Evolutionary conservation across 2,329 filamentous ascomycete species (phyloP).

Genomic region (Fusarium sp.): DNA sequence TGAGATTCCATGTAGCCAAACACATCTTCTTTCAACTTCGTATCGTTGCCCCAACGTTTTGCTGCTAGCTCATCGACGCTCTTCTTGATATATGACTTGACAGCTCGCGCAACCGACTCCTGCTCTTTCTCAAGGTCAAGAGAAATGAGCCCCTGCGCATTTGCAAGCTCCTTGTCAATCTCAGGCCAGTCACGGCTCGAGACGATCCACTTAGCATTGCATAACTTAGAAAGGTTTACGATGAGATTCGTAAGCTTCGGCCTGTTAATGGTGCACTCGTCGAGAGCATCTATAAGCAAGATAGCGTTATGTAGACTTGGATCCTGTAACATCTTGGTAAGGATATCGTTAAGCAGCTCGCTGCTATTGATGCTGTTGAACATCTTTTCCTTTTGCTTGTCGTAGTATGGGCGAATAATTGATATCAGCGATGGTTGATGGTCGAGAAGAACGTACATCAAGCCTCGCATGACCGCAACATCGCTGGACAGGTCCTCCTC

Average conservation of each 20-base stretch:
- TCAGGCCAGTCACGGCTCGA: not conserved
- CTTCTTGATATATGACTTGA: not conserved
- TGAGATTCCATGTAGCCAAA: rapidly evolving
- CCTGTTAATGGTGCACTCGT: rapidly evolving
- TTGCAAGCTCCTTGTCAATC: rapidly evolving
- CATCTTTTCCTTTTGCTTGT: rapidly evolving
- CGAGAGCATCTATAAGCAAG: rapidly evolving
- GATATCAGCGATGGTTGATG: rapidly evolving
- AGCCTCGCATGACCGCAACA: rapidly evolving
- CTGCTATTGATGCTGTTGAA: not conserved
- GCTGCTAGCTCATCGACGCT: not conserved
- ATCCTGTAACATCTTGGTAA: rapidly evolving
- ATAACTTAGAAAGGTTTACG: rapidly evolving
- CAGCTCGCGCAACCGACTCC: rapidly evolving
- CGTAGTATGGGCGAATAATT: rapidly evolving
- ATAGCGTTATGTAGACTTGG: rapidly evolving
- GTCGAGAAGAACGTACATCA: not conserved
- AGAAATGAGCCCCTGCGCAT: too few relatives aligned
- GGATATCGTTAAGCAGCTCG: rapidly evolving
- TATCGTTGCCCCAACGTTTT: rapidly evolving
- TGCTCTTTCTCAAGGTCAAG: rapidly evolving
- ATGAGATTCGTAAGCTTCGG: rapidly evolving
- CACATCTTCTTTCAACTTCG: not conserved
- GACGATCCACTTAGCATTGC: not conserved
- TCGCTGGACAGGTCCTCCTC: rapidly evolving